Evolutionary conservation across 2,329 filamentous ascomycete genomes (phyloP), one percentile per base, ranked within the genome.

Genomic region (Catunica adiposa): DNA sequence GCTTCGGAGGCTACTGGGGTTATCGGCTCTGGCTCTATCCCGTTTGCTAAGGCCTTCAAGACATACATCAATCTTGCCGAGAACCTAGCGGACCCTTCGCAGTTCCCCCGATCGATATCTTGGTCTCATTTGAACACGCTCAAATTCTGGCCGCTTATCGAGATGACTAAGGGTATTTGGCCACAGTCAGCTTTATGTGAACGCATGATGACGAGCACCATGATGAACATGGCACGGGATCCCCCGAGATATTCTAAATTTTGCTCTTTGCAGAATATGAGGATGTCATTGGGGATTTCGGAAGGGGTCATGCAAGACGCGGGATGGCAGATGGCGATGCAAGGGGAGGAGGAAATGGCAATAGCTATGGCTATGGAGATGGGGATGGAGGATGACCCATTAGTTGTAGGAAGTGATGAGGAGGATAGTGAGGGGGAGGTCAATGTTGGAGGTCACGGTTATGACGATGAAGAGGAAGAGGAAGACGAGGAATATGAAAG

Each of bases 401-500:
- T 44, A 44, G 8, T 44, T 17, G 3, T n/a, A 8, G 37, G n/a
- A 38, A 38, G 37, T 44, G 40, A 22, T 4, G 40, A 17, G 40
- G 37, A 38, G n/a, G 37, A 38, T 38, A n/a, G 15, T 14, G 40
- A 44, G 3, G 40, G 20, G 40, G 15, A 17, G 20, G 14, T 44
- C 40, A 44, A 47, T 29, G 42, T 44, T 34, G 25, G 17, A 31
- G 42, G 48, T 25, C 54, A 46, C 22, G 14, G n/a, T n/a, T 23
- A 29, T 3, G 38, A 47, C 23, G 7, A 34, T 3, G 53, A 26
- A 34, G 22, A 20, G 23, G 34, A 31, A 20, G 46, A 37, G 1
- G 22, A 51, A 15, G 48, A 56, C 15, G 54, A 56, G 11, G 46
- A 34, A 14, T 56, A 56, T 15, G 54, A 56, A 11, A 56, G 54